Evolutionary conservation across 148 eudicot species (phyloP), one percentile per base, ranked within the genome.

Genomic region (Heliosperma pusillum): DNA sequence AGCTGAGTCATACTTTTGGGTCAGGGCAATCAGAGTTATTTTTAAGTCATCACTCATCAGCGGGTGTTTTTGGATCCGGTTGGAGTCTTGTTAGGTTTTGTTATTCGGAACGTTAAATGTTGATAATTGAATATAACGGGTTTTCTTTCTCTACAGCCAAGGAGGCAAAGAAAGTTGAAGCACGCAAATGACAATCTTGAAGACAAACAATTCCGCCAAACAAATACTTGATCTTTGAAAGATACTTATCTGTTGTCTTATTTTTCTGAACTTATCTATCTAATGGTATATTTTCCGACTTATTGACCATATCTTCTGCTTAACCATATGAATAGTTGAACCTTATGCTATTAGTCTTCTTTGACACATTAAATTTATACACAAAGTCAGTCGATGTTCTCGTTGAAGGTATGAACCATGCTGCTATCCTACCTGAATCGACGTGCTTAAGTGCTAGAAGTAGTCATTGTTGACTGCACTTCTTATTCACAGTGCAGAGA

Each of bases 141-240:
- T 40, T 64, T 27, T 70, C n/a, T 68, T 24, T 15, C 76, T 2
- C 68, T 73, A 73, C 97, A 94, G 98, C 98, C 76, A 94, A 88
- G 83, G 98, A 92, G 62, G 89, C 85, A 74, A 94, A 91, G 97
- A 94, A 94, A 85, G 79, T 74, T 0, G 98, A 94, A 83, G 93
- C 83, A 56, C 93, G 96, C 80, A 93, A 90, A 83, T 90, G 84
- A 88, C 56, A 8, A 64, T 44, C 70, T 56, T 64, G 68, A 80
- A 68, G 77, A 59, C 67, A 11, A 44, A 59, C 40, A 24, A 78
- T 4, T 56, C 36, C 27, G 24, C 40, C 42, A 72, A 53, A 67
- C 55, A 56, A 13, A 13, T 26, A 15, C 72, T 60, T 19, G n/a
- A 47, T 26, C 25, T 69, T 74, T 24, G 10, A n/a, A 61, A 79